Evolutionary conservation across 169 alveolate species (phyloP), one percentile per base, ranked within the genome.

Genomic region (Cryptosporidium sp.): DNA sequence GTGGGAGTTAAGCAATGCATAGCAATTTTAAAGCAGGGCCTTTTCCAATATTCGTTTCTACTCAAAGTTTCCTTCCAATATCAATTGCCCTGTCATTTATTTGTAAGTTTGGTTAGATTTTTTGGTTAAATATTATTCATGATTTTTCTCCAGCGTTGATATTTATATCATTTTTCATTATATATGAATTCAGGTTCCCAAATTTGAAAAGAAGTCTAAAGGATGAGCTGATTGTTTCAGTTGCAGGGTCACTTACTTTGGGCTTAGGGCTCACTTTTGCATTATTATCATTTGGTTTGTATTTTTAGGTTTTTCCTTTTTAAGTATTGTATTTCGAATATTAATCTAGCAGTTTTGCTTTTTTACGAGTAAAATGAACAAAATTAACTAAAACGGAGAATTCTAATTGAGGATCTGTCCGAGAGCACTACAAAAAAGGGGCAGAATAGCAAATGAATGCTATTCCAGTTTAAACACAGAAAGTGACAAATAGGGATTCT

Each of bases 141-240:
- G 26, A 12, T 31, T 43, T 62, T 61, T 39, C 55, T 48, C 43
- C 23, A 80, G 89, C 89, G 16, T 65, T 80, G 29, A n/a, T 80
- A 7, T 41, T 80, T 80, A 65, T 80, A 7, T 74, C 89, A 65
- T 80, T 80, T 59, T 80, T 80, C 43, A 80, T 80, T n/a, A 80
- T 80, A 43, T 80, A 65, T 50, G 89, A 80, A 80, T 80, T 80
- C 51, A 69, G 75, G 23, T 80, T 62, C 45, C 86, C 70, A 9
- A 62, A n/a, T 2, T 35, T 31, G 8, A 75, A 65, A 80, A 80
- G 61, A 48, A 62, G 33, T 29, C 21, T 80, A 8, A 31, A 45
- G 29, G 89, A 80, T 50, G 89, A 80, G 45, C 48, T 80, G 16
- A 26, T 80, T 26, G 26, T 80, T 3, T 80, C 89, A 43, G 0